Conservation (phyloP, 805 yeast genomes). For the Starmerella stigmatis region DNA sequence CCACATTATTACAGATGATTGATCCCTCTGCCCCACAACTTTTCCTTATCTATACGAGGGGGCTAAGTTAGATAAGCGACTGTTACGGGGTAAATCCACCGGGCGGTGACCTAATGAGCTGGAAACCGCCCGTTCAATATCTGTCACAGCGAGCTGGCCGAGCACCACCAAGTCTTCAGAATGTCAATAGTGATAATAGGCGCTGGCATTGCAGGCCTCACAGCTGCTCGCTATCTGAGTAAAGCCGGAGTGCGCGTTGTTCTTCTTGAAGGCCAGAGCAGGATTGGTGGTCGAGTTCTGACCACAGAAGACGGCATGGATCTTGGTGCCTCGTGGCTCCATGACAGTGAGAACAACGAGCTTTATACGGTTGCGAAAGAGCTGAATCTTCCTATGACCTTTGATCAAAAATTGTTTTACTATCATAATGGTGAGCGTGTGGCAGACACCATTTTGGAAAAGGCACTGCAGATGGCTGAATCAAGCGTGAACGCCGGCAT, state of each 20-base stretch:
- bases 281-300: slow-evolving; percentile 57
- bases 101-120: too few species aligned
- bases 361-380: slow-evolving; percentile 29
- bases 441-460: not conserved
- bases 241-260: slow-evolving; percentile 39
- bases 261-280: slow-evolving; percentile 54
- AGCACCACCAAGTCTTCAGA: too few species aligned
- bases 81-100: too few species aligned
- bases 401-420: slow-evolving; percentile 2
- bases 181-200: slow-evolving; percentile 52
- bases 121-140: too few species aligned
- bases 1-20: too few species aligned
- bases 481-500: not conserved
- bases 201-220: slow-evolving; percentile 68
- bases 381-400: slow-evolving; percentile 4
- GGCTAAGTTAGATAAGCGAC: too few species aligned
- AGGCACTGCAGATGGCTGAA: not conserved
- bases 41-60: too few species aligned
- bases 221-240: slow-evolving; percentile 51
- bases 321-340: slow-evolving; percentile 85
- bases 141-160: too few species aligned
- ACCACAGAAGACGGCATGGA: slow-evolving; percentile 46
- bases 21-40: too few species aligned
- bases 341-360: slow-evolving; percentile 60
- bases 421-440: not conserved